Evolutionary conservation across 1,284 basidiomycete species (phyloP).

Genomic region (Naganishia cerealis): DNA sequence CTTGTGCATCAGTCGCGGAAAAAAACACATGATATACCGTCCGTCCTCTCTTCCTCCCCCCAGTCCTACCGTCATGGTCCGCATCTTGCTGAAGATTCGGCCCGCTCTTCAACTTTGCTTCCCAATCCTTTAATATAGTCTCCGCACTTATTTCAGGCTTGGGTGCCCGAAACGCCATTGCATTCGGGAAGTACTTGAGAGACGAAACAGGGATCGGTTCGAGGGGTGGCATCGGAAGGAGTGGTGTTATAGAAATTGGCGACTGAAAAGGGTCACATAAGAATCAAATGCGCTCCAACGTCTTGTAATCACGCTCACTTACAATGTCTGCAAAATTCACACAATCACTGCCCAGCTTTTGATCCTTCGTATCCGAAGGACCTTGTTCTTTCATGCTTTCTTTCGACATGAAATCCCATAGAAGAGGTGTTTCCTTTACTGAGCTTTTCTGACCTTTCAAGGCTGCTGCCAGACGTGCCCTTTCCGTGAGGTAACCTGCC

Average conservation of each 20-base stretch:
- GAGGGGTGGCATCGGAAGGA: constrained; percentile 10
- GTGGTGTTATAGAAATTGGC: constrained; percentile 3
- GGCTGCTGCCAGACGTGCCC: constrained; percentile 14
- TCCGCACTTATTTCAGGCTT: constrained; percentile 17
- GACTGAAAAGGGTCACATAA: background rate
- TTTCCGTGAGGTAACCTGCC: constrained; percentile 17
- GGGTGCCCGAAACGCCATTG: constrained; percentile 24
- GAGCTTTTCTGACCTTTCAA: constrained; percentile 20
- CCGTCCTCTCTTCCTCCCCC: constrained; percentile 5
- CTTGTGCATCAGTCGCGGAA: background rate
- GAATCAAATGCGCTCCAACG: background rate
- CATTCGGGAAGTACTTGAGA: constrained; percentile 19
- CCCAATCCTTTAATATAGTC: constrained; percentile 22
- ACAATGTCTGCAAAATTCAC: constrained; percentile 4
- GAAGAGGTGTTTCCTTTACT: constrained; percentile 8
- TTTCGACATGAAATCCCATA: constrained; percentile 13
- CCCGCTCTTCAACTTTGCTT: background rate
- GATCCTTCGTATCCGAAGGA: background rate
- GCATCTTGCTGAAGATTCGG: background rate
- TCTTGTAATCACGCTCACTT: background rate
- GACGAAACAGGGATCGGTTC: constrained; percentile 15
- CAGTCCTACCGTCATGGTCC: background rate
- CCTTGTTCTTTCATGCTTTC: background rate
- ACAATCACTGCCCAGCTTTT: background rate
- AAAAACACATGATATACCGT: background rate